Evolutionary conservation across 163 green algal genomes (phyloP).

Genomic region (Scenedesmus sp.): DNA sequence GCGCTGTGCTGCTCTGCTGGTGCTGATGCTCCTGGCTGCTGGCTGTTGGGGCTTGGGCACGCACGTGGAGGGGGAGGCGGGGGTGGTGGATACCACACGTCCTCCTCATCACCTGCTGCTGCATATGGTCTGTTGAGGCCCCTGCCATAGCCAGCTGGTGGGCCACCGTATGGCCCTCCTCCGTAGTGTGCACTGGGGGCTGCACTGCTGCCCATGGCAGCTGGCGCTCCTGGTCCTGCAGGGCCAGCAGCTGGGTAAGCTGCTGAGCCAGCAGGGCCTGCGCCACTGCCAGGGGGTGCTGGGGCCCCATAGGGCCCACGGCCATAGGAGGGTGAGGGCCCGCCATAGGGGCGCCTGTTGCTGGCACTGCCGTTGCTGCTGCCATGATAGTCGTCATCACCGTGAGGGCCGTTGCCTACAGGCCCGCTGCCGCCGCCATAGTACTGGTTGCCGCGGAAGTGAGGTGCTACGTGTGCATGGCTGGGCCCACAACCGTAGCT

Average conservation of each 20-base stretch:
- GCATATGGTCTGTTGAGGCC: not conserved
- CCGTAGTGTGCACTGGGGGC: not conserved
- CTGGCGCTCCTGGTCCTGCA: slow-evolving; percentile 7
- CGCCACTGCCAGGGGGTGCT: slow-evolving; percentile 9
- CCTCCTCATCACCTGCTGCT: slow-evolving; percentile 1
- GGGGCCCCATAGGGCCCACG: not conserved
- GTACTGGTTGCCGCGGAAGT: not conserved
- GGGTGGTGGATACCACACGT: slow-evolving; percentile 36
- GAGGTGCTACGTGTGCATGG: slow-evolving; percentile 23
- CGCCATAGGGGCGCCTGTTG: not conserved
- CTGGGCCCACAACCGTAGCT: not conserved
- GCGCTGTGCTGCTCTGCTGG: not conserved
- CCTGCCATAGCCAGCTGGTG: not conserved
- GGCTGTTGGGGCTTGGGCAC: not conserved
- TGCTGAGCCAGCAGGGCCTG: slow-evolving; percentile 14
- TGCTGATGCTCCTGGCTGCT: slow-evolving; percentile 19
- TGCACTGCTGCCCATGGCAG: not conserved
- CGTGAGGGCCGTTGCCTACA: not conserved
- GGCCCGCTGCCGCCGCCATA: not conserved
- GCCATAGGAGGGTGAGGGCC: not conserved
- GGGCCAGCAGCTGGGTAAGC: slow-evolving; percentile 6
- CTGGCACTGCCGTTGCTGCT: slow-evolving; percentile 14
- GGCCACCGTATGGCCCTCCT: not conserved
- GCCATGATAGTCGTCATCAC: slow-evolving; percentile 34
- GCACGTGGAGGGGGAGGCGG: slow-evolving; percentile 21